Evolutionary conservation across 2,329 filamentous ascomycete species (phyloP), one percentile per base, ranked within the genome.

Genomic region (Thelonectria olida): DNA sequence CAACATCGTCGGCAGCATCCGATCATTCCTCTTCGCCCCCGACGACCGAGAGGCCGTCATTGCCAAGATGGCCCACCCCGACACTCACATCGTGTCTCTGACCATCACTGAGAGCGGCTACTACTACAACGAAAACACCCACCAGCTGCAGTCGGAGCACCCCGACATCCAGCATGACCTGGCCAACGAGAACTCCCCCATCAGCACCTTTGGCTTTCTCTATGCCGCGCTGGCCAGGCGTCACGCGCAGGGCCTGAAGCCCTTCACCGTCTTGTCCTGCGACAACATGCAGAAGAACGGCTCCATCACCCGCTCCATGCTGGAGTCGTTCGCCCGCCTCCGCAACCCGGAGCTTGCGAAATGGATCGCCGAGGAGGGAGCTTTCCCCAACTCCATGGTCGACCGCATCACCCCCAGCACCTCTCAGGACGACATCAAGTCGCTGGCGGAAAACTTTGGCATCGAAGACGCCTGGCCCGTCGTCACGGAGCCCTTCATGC

Each of bases 221-320:
- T 85, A 82, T 66, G 81, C 81, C 22, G 83, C 82, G 10, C 74
- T 85, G 57, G 80, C 75, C 15, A 75, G 78, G 52, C 83, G 83
- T 50, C 75, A 80, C 68, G 67, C 73, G 55, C 73, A 77, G 45
- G 82, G 82, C 3, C 78, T 83, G 48, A 80, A 79, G 71, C 83
- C 83, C 44, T 85, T 85, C 72, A 85, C 83, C 64, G 82, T 85
- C 27, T 67, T 85, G 69, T 85, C 83, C 4, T 85, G 83, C 70
- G 83, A 85, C 72, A 85, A 85, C 75, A 85, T 85, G 82, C 82
- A 84, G 75, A 83, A 83, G 77, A 85, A 85, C 72, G 83, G 83
- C 54, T 75, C 79, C 71, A 85, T 85, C 73, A 82, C 81, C 6
- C 81, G 81, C 34, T 68, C 77, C 72, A 85, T 85, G 83, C 80